These are phyloP conservation scores for Microsporum audouinii DNA, from an alignment of 2,329 filamentous ascomycete genomes.

Conservation along the genomic window DNA sequence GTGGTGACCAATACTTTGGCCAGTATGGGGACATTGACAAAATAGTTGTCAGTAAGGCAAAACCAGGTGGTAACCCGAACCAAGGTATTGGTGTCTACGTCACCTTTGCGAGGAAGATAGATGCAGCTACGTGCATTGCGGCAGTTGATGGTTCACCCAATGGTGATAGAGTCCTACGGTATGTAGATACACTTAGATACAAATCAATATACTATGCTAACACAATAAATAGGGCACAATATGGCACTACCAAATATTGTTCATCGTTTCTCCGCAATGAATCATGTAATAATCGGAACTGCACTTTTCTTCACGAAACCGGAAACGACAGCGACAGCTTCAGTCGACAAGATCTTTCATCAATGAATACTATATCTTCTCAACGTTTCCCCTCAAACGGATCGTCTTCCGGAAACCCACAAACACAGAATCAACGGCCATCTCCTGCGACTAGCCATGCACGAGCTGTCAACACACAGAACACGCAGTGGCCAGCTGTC, in stretches of 20 bases:
- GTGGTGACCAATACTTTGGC: slow-evolving; percentile 87
- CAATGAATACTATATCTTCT: slow-evolving; percentile 79
- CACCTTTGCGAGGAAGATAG: slow-evolving; percentile 86
- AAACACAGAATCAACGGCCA: slow-evolving; percentile 22
- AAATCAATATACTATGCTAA: not conserved
- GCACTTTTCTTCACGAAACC: slow-evolving; percentile 95
- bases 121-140: slow-evolving; percentile 78
- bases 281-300: slow-evolving; percentile 86
- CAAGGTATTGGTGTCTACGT: slow-evolving; percentile 95
- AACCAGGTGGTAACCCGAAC: slow-evolving; percentile 57
- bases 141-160: slow-evolving; percentile 90
- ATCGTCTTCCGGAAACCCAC: slow-evolving; percentile 15
- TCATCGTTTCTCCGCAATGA: slow-evolving; percentile 93
- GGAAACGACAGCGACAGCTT: slow-evolving; percentile 98
- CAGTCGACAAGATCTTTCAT: slow-evolving; percentile 84
- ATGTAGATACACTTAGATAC: slow-evolving; percentile 37
- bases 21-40: slow-evolving; percentile 98
- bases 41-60: slow-evolving; percentile 94
- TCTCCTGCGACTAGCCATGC: slow-evolving; percentile 39
- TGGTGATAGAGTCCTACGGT: slow-evolving; percentile 72
- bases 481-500: slow-evolving; percentile 64
- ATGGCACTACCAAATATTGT: slow-evolving; percentile 95
- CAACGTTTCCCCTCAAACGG: slow-evolving; percentile 45
- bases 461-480: slow-evolving; percentile 42
- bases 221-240: slow-evolving; percentile 45